Conservation (phyloP, 495 filamentous ascomycete species). For the Poronia punctata region DNA sequence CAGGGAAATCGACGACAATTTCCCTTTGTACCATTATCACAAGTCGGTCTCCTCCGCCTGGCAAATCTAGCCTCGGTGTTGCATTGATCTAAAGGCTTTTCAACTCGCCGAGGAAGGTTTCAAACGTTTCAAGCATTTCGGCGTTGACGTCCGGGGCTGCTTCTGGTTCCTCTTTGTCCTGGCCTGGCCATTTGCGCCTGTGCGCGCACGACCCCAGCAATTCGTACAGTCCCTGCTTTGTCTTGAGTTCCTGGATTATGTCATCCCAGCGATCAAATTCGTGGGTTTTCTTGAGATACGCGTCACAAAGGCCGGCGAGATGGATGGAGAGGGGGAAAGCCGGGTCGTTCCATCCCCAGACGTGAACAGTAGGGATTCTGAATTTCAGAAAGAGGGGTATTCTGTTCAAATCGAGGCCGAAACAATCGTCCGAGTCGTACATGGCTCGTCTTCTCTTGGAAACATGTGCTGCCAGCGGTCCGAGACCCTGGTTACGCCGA, state of each 20-base stretch:
- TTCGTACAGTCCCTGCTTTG: too few species aligned
- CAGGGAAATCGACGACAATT: too few species aligned
- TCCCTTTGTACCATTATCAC: too few species aligned
- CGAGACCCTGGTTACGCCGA: conserved; percentile 21
- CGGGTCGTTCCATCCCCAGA: conserved; percentile 54
- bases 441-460: conserved; percentile 12
- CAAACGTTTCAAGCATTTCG: too few species aligned
- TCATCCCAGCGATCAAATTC: conserved; percentile 54
- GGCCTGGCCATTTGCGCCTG: too few species aligned
- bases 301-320: conserved; percentile 48
- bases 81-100: too few species aligned
- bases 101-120: too few species aligned
- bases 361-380: conserved; percentile 54
- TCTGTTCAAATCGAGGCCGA: conserved; percentile 45
- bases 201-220: too few species aligned
- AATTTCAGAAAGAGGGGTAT: conserved; percentile 38
- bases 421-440: conserved; percentile 34
- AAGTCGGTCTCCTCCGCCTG: too few species aligned
- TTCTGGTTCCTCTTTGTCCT: too few species aligned
- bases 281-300: conserved; percentile 38
- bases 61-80: too few species aligned
- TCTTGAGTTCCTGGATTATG: conserved; percentile 39
- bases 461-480: conserved; percentile 24
- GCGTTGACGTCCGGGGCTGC: too few species aligned
- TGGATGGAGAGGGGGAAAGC: conserved; percentile 49